Percentiles rank a stretch among this genome's conserved stretches.
Evolutionary conservation across 139 green algal genomes (phyloP).

Genomic region (Chlamydomonas urium): DNA sequence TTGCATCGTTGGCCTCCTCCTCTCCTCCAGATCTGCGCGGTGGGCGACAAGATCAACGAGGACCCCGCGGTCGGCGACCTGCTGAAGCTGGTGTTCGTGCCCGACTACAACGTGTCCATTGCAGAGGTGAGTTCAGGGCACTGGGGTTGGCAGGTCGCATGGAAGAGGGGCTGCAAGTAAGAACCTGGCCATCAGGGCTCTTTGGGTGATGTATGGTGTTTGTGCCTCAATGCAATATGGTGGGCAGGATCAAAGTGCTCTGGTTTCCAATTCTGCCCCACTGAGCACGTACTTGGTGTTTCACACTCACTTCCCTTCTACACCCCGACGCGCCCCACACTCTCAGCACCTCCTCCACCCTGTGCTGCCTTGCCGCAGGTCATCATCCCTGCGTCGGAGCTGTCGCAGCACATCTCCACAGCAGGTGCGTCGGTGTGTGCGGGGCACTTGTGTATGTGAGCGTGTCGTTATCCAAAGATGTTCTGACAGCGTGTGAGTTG

Average conservation of each 20-base stretch:
- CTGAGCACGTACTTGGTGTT: too few species aligned
- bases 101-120: slow-evolving; percentile 90
- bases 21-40: slow-evolving; percentile 41
- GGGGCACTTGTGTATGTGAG: slow-evolving; percentile 31
- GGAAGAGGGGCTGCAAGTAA: background rate
- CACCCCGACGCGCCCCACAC: too few species aligned
- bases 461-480: too few species aligned
- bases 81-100: slow-evolving; percentile 92
- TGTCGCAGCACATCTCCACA: slow-evolving; percentile 78
- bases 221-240: too few species aligned
- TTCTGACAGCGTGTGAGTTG: too few species aligned
- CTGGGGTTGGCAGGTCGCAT: background rate
- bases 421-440: slow-evolving; percentile 47
- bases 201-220: too few species aligned
- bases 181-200: too few species aligned
- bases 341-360: too few species aligned
- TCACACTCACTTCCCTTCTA: too few species aligned
- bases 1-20: too few species aligned
- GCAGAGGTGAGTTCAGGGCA: slow-evolving; percentile 60
- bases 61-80: slow-evolving; percentile 92
- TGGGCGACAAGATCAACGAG: slow-evolving; percentile 84
- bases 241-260: too few species aligned
- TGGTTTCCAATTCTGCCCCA: too few species aligned
- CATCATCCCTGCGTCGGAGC: slow-evolving; percentile 62
- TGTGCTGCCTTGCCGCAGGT: background rate